Evolutionary conservation across 352 stramenopile species (phyloP), one percentile per base, ranked within the genome.

Genomic region (Pythium insidiosum): DNA sequence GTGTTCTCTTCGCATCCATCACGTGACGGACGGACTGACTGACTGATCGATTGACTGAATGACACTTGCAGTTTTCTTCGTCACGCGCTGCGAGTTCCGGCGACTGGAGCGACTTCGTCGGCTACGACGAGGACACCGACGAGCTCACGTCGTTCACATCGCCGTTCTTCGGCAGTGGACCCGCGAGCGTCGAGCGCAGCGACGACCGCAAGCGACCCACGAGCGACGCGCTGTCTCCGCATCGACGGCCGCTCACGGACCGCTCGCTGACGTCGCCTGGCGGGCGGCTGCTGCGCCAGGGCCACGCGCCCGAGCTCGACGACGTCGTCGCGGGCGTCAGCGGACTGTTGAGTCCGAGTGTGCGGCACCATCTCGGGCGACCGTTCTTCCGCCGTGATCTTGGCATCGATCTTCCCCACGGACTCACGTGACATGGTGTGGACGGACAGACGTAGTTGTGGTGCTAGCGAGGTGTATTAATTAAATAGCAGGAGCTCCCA

Each of bases 91-190:
- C 45, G 21, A 68, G 58, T 23, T 78, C 67, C 5, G 52, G 64
- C 24, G 72, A 78, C 28, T 54, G 73, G 7, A 61, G 56, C 35
- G 67, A 81, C 4, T 83, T 85, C 20, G 18, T 72, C 12, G 69
- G 73, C 15, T 83, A 85, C 50, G 65, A 81, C 23, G 58, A 84
- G 22, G 66, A 71, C 21, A 15, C 31, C 22, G 65, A 76, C 31
- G 51, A 41, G 5, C 22, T 74, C 35, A 72, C 45, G 10, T 76
- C 68, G 3, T 80, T 76, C 52, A 70, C 62, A 3, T 56, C 55
- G 6, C 44, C n/a, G 5, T 28, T 26, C 25, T 22, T 22, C 21
- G 16, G 9, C n/a, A 20, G 7, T 2, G 22, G 25, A 39, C 13
- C 31, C 47, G 13, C n/a, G 42, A 3, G 47, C 47, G 24, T 54